Conservation (phyloP, 176 grass and related monocot genomes). For the Cenchrus fungigraminus region DNA sequence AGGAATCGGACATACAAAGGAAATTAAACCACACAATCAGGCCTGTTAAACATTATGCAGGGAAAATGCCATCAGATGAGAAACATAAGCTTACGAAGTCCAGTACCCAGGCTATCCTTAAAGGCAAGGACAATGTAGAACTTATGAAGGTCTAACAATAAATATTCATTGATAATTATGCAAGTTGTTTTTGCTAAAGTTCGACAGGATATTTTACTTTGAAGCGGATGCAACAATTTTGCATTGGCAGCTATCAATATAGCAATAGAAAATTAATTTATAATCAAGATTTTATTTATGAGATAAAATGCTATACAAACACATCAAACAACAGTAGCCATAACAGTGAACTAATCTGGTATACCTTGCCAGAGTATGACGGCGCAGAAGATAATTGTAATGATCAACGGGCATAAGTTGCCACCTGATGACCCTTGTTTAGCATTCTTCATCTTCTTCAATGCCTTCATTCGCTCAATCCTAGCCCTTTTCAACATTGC, state of each 20-base stretch:
- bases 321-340: neutral
- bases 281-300: constrained; percentile 25
- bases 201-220: neutral
- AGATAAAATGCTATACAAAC: neutral
- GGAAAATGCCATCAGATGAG: neutral
- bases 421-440: constrained; percentile 57
- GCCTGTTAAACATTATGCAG: neutral
- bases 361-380: constrained; percentile 99
- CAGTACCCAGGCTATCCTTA: neutral
- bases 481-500: constrained; percentile 81
- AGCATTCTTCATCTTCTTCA: constrained; percentile 88
- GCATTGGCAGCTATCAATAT: neutral
- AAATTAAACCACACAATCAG: constrained; percentile 1
- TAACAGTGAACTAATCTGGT: constrained; percentile 32
- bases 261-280: neutral
- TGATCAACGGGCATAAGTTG: constrained; percentile 69
- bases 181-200: neutral
- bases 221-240: neutral
- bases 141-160: neutral
- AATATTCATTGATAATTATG: neutral
- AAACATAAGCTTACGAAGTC: constrained; percentile 3
- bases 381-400: constrained; percentile 90
- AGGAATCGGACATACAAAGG: neutral
- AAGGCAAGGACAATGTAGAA: neutral
- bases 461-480: constrained; percentile 92